phyloP scores from a whole-genome alignment of 139 green algal species.

The Cymbomonas tetramitiformis region DNA sequence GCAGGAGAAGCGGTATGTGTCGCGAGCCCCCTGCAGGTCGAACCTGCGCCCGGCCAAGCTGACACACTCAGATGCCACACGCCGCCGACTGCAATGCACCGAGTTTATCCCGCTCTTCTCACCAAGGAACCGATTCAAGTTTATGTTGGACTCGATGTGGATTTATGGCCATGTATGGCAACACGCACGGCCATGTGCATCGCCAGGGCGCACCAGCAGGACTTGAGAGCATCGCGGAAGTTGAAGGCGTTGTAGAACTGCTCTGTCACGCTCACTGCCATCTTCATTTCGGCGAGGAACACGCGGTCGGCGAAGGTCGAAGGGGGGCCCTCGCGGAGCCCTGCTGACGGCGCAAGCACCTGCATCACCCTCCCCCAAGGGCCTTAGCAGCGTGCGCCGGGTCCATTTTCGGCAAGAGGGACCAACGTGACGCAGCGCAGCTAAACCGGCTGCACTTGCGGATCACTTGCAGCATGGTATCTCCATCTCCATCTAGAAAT shows the following conservation, averaged over 20 bases:
- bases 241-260: conserved; percentile 63
- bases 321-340: conserved; percentile 41
- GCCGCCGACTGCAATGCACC: not conserved
- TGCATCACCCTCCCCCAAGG: too few relatives aligned
- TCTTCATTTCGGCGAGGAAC: conserved; percentile 86
- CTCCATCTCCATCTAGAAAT: too few relatives aligned
- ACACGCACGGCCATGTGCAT: conserved; percentile 41
- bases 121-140: not conserved
- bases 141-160: conserved; percentile 1
- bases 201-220: conserved; percentile 68
- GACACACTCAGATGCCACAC: not conserved
- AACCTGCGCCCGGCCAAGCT: too few relatives aligned
- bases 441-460: too few relatives aligned
- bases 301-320: conserved; percentile 59
- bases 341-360: too few relatives aligned
- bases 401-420: too few relatives aligned
- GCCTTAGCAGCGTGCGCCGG: too few relatives aligned
- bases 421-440: too few relatives aligned
- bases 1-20: conserved; percentile 72
- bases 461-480: too few relatives aligned
- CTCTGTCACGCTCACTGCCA: conserved; percentile 39
- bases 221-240: conserved; percentile 88
- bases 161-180: not conserved
- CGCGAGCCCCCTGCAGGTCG: conserved; percentile 49
- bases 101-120: not conserved